Conservation (phyloP, 2,329 filamentous ascomycete genomes). For the Tolypocladium album region DNA sequence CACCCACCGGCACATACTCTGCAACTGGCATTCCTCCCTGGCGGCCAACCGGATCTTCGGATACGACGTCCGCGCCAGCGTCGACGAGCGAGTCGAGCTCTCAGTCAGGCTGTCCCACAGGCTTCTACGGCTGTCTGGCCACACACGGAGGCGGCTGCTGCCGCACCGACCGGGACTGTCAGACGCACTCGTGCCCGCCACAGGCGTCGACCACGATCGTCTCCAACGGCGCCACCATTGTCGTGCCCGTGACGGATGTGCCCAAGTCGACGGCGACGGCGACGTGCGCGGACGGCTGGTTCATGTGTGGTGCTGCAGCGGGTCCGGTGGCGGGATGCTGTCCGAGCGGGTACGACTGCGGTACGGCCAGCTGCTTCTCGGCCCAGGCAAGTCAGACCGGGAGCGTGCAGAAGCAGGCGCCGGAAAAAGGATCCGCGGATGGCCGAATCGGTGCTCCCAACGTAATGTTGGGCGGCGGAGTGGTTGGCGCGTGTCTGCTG, state of each 20-base stretch:
- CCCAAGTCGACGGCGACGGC: conserved; percentile 30
- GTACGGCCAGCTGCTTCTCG: conserved; percentile 59
- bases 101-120: conserved; percentile 59
- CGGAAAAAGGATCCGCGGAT: conserved; percentile 13
- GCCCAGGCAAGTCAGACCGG: conserved; percentile 39
- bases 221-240: conserved; percentile 58
- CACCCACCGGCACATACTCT: conserved; percentile 24
- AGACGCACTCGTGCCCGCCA: conserved; percentile 65
- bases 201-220: conserved; percentile 51
- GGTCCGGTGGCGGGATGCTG: conserved; percentile 73
- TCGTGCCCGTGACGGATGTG: conserved; percentile 45
- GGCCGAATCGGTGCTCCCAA: not conserved
- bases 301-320: conserved; percentile 46
- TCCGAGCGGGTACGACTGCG: conserved; percentile 66
- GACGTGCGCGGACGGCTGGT: conserved; percentile 73
- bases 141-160: conserved; percentile 79
- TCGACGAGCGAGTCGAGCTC: conserved; percentile 24
- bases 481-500: not conserved
- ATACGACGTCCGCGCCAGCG: conserved; percentile 24
- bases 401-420: conserved; percentile 44
- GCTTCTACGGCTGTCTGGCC: conserved; percentile 85
- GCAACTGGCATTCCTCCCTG: conserved; percentile 32
- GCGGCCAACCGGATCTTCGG: conserved; percentile 22
- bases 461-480: not conserved
- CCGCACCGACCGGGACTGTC: conserved; percentile 75